Conservation (phyloP, 2,329 filamentous ascomycete genomes). For the Didymella exigua region DNA sequence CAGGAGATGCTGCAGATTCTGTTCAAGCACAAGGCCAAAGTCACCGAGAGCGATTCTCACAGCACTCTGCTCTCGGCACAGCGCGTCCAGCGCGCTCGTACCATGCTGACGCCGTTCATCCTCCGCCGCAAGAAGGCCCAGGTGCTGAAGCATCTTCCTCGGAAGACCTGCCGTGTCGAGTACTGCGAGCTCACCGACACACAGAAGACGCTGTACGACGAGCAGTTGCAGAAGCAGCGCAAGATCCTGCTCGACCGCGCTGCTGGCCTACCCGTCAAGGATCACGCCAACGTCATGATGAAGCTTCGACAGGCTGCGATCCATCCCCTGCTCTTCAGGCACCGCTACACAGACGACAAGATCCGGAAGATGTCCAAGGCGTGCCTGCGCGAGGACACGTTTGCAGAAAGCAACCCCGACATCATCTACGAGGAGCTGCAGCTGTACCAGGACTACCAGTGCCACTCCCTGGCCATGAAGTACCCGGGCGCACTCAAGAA, state of each 20-base stretch:
- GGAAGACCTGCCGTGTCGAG: constrained; percentile 77
- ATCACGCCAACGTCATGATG: constrained; percentile 70
- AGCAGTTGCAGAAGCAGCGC: constrained; percentile 67
- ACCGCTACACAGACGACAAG: constrained; percentile 75
- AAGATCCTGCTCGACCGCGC: constrained; percentile 65
- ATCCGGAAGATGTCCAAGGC: constrained; percentile 79
- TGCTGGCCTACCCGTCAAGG: constrained; percentile 60
- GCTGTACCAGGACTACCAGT: constrained; percentile 65
- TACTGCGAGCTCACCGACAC: constrained; percentile 77
- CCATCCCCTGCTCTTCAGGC: constrained; percentile 85
- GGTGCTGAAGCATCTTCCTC: constrained; percentile 80
- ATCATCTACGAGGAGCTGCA: constrained; percentile 61
- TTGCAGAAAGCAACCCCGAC: constrained; percentile 56
- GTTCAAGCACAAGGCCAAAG: constrained; percentile 90
- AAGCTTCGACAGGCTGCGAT: constrained; percentile 90
- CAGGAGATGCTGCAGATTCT: constrained; percentile 82
- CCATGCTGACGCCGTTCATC: constrained; percentile 94
- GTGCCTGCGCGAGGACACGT: constrained; percentile 71
- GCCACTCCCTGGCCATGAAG: constrained; percentile 62
- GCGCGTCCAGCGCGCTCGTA: constrained; percentile 82
- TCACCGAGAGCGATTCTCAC: constrained; percentile 71
- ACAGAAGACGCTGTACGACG: constrained; percentile 76
- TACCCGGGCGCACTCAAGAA: constrained; percentile 59
- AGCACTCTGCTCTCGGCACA: constrained; percentile 85
- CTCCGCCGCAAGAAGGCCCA: constrained; percentile 92